Conservation (phyloP, 2,329 filamentous ascomycete genomes). For the Microdochium nivale region DNA sequence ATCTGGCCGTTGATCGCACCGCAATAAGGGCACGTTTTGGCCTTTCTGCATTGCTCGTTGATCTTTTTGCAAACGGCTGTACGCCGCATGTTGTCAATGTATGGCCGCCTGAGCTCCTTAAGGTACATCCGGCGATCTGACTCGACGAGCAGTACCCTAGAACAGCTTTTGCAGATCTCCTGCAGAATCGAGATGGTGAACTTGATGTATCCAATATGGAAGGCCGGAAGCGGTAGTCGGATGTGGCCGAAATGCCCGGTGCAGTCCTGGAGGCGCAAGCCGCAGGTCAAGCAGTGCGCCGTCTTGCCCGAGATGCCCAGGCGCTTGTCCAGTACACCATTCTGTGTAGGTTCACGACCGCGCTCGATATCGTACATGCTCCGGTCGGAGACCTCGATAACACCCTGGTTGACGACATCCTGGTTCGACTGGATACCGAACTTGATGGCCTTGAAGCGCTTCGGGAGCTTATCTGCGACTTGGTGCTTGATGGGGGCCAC, state of each 20-base stretch:
- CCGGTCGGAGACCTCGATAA: conserved; percentile 89
- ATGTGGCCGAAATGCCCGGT: conserved; percentile 96
- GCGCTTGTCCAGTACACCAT: conserved; percentile 82
- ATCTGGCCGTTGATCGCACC: conserved; percentile 80
- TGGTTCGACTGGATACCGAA: conserved; percentile 94
- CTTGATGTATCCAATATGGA: conserved; percentile 93
- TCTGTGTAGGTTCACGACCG: conserved; percentile 63
- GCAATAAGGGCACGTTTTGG: conserved; percentile 74
- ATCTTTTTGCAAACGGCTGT: conserved; percentile 81
- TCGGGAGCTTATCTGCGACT: conserved; percentile 79
- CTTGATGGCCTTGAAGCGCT: conserved; percentile 86
- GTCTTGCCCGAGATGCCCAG: conserved; percentile 76
- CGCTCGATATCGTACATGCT: conserved; percentile 86
- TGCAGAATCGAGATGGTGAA: conserved; percentile 88
- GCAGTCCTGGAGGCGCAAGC: conserved; percentile 71
- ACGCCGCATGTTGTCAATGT: conserved; percentile 78
- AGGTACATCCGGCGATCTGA: conserved; percentile 68
- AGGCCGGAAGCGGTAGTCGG: conserved; percentile 79
- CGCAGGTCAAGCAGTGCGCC: conserved; percentile 73
- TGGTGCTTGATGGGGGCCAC: conserved; percentile 63
- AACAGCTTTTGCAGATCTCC: conserved; percentile 94
- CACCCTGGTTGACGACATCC: conserved; percentile 91
- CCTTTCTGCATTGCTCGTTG: conserved; percentile 82
- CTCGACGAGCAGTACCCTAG: conserved; percentile 73
- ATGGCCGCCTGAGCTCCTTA: conserved; percentile 70